phyloP scores from a whole-genome alignment of 345 rosid species.

The Erucastrum elatum region DNA sequence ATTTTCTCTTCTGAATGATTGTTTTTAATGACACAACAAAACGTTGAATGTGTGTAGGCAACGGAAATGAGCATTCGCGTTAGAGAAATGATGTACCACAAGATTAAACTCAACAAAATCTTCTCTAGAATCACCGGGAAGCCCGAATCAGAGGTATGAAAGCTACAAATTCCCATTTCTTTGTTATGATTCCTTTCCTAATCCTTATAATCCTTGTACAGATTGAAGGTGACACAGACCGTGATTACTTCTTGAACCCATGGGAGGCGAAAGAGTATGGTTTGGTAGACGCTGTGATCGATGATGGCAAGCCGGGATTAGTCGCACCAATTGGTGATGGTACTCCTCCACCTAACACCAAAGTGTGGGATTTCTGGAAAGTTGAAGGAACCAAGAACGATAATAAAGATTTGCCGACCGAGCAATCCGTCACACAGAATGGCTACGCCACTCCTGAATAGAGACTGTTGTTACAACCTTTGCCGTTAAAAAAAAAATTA shows the following conservation, averaged over 20 bases:
- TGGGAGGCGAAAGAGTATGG: conserved; percentile 98
- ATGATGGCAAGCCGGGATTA: conserved; percentile 92
- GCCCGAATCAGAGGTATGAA: conserved; percentile 63
- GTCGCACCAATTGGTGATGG: conserved; percentile 74
- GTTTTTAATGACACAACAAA: background rate
- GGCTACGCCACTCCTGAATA: conserved; percentile 27
- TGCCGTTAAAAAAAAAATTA: background rate
- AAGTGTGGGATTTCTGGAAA: conserved; percentile 73
- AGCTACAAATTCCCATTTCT: background rate
- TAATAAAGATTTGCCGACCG: conserved; percentile 61
- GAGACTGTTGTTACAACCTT: conserved; percentile 27
- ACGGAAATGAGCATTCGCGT: conserved; percentile 68
- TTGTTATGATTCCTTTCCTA: background rate
- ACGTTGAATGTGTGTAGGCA: conserved; percentile 50
- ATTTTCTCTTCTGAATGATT: background rate
- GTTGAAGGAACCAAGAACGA: conserved; percentile 66
- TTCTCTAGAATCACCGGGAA: conserved; percentile 77
- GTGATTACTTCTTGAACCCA: conserved; percentile 83
- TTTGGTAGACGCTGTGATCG: conserved; percentile 75
- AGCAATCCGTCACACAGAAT: conserved; percentile 40
- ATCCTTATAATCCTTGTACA: conserved; percentile 27
- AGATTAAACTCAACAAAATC: conserved; percentile 73
- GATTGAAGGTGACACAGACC: conserved; percentile 79
- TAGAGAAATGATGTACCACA: conserved; percentile 81
- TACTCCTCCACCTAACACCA: conserved; percentile 68